phyloP scores from a whole-genome alignment of 306 rosid genomes.

The Vigna trinervia region DNA sequence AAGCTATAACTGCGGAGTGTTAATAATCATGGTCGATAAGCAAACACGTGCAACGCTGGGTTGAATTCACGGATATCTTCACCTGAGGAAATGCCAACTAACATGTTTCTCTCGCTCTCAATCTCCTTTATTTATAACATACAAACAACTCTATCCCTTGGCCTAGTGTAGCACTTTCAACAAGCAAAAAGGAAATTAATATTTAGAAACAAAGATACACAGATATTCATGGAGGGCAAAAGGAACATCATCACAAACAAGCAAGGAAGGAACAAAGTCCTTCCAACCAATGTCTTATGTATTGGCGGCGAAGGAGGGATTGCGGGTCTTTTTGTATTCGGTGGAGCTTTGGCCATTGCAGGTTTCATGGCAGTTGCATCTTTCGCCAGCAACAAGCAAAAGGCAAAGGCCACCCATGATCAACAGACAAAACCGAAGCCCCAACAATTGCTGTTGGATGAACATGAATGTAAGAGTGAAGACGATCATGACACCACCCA shows the following conservation, averaged over 20 bases:
- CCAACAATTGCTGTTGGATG: conserved; percentile 28
- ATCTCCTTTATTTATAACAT: not conserved
- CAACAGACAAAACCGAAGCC: conserved; percentile 27
- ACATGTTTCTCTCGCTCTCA: conserved; percentile 10
- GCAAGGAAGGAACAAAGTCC: conserved; percentile 39
- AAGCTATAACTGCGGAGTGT: conserved; percentile 41
- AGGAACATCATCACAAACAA: conserved; percentile 17
- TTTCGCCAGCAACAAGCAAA: conserved; percentile 39
- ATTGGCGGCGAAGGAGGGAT: conserved; percentile 48
- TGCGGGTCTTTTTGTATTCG: conserved; percentile 53
- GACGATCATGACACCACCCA: conserved; percentile 17
- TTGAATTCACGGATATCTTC: conserved; percentile 8
- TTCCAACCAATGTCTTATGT: conserved; percentile 20
- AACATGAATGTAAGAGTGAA: not conserved
- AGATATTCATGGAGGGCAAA: conserved; percentile 28
- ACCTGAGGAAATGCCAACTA: conserved; percentile 4
- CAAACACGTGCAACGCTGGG: conserved; percentile 40
- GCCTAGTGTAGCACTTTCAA: not conserved
- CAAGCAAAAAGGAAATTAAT: not conserved
- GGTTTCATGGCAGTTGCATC: conserved; percentile 51
- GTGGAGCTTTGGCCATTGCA: conserved; percentile 63
- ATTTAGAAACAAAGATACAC: not conserved
- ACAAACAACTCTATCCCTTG: conserved; percentile 21
- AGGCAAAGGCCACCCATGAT: conserved; percentile 19
- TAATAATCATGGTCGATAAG: not conserved